Evolutionary conservation across 2,329 filamentous ascomycete species (phyloP), one percentile per base, ranked within the genome.

Genomic region (Clarireedia monteithiana): DNA sequence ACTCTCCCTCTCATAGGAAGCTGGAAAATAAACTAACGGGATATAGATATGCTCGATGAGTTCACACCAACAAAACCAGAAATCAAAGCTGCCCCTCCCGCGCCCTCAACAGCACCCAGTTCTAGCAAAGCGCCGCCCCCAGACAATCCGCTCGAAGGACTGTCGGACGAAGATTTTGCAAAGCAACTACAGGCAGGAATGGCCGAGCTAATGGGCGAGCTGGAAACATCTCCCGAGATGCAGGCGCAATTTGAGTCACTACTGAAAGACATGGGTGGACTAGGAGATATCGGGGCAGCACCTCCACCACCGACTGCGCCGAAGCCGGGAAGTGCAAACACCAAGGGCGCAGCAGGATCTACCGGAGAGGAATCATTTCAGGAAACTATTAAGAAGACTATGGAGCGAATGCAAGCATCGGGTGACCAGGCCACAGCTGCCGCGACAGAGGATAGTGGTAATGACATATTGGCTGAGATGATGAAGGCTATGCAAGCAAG

Each of bases 321-420:
- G 17, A 60, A 61, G 50, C 53, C 55, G 6, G 17, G 52, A 7
- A 15, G 44, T 23, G 48, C 57, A n/a, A 59, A 60, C 50, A 45
- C 20, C 12, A 59, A 59, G 34, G 14, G 40, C 26, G 34, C 56
- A 40, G 44, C 51, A 12, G 49, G 56, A 58, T 30, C 65, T 26
- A 58, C 69, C 30, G 58, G 66, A 40, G 85, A 89, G 42, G 83
- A 85, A 48, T 83, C 80, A 0, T 99, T 99, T 71, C 90, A 95
- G 68, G 91, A 96, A 58, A 95, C 89, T 0, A 97, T 99, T 65
- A 85, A 87, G 58, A 84, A 84, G 64, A 97, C 94, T 0, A 96
- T 99, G 88, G 89, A 95, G 72, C 87, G 94, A 49, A 96, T 99
- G 90, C 88, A 95, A 66, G 82, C 83, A 36, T 96, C 91, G 0